Evolutionary conservation across 495 filamentous ascomycete species (phyloP).

Genomic region (Immersiella caudata): DNA sequence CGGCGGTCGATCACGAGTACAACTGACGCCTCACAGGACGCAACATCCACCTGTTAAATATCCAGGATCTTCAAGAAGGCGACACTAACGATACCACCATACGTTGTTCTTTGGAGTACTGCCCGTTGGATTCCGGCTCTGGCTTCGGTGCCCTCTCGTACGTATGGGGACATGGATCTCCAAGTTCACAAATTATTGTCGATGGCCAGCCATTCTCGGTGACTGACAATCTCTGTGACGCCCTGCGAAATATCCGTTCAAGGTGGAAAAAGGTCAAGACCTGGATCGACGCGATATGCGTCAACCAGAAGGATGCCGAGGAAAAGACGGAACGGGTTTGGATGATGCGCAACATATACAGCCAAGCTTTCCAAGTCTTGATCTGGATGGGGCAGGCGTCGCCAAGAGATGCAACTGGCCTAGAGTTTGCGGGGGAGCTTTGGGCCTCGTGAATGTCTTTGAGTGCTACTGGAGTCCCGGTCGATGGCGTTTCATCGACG

Average conservation of each 20-base stretch:
- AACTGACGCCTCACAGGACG: neutral
- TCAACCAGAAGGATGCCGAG: slow-evolving; percentile 1
- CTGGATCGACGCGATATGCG: slow-evolving; percentile 10
- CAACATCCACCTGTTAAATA: neutral
- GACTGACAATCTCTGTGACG: neutral
- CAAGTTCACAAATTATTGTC: neutral
- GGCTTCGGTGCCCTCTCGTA: neutral
- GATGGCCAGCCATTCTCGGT: neutral
- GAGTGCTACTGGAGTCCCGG: neutral
- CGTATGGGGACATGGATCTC: neutral
- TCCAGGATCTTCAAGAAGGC: neutral
- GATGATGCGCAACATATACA: slow-evolving; percentile 7
- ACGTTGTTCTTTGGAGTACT: neutral
- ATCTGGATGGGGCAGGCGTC: neutral
- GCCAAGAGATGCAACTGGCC: neutral
- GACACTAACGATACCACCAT: neutral
- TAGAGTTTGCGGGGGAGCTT: neutral
- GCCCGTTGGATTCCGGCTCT: neutral
- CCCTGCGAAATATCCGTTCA: neutral
- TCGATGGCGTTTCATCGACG: neutral
- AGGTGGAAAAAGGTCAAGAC: neutral
- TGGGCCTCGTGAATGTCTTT: neutral
- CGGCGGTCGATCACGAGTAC: neutral
- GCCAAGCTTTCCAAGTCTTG: neutral
- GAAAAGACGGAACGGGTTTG: slow-evolving; percentile 1